Base-by-base conservation (phyloP, 2,329 filamentous ascomycete species). In the Aschersonia sp. region DNA sequence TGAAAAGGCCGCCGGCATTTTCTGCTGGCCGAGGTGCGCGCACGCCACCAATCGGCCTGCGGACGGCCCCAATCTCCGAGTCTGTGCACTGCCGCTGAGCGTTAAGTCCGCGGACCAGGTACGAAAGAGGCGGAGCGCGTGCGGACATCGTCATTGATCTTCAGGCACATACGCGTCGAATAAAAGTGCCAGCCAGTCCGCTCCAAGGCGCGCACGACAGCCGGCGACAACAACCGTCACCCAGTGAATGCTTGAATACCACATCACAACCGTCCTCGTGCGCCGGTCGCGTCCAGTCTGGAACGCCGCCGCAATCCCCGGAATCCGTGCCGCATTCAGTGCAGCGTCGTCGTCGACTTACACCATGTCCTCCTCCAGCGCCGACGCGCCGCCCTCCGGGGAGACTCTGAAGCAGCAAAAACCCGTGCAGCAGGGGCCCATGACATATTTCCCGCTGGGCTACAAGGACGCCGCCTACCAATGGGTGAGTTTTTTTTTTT, bases 381-480 rank as follows among this genome's bases (percentile, higher is more conserved):
- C 65, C 44, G 57, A 55, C 44, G 49, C 56, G 2, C 49, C 56
- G 12, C 52, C 56, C 43, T 54, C 57, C 10, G 53, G 22, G 22
- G 22, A 22, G 22, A 22, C 22, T 22, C 22, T 58, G 29, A 49
- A 53, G 32, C 56, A 58, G 10, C 58, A 58, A 47, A 54, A 59
- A 41, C 51, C 58, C 43, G 9, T 10, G 41, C 45, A 8, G 10
- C 52, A 54, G 29, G 59, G 57, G 31, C 56, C 58, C 1, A 49
- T 57, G 2, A 58, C 59, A 1, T 81, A 76, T 63, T 97, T 98
- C 55, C 89, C 92, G 2, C 68, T 97, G 29, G 83, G 88, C 45
- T 95, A 95, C 68, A 92, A 89, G 59, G 88, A 95, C 49, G 90
- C 87, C 12, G 87, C 87, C 52, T 83, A 77, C 55, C 90, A 97